These are phyloP conservation scores for Articulospora tetracladia DNA, from an alignment of 495 filamentous ascomycete genomes.

Conservation along the genomic window DNA sequence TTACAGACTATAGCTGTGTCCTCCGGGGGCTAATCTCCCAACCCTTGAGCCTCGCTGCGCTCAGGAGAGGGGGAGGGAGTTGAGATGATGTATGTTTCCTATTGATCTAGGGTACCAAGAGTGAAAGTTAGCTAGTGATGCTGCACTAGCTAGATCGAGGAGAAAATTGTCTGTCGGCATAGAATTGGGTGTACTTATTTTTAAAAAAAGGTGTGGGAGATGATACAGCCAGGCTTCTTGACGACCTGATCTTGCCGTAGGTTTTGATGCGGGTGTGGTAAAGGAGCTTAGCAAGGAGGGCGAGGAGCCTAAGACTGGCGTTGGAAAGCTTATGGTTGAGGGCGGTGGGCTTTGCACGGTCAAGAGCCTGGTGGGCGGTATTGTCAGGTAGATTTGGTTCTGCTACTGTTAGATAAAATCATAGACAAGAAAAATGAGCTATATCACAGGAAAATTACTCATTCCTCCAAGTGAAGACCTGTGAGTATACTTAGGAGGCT, in stretches of 20 bases:
- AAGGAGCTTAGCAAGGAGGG: conserved; percentile 56
- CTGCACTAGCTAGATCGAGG: too few relatives aligned
- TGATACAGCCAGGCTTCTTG: conserved; percentile 88
- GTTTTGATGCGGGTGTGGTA: conserved; percentile 63
- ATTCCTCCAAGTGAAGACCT: not conserved
- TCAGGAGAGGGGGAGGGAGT: too few relatives aligned
- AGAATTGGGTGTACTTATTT: conserved; percentile 84
- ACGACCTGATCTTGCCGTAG: conserved; percentile 79
- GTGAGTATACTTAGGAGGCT: not conserved
- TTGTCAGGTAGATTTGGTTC: conserved; percentile 17
- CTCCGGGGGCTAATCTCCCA: too few relatives aligned
- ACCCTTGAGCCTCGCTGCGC: too few relatives aligned
- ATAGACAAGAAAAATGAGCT: not conserved
- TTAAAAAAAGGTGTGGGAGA: conserved; percentile 95
- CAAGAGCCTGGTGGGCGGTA: conserved; percentile 45
- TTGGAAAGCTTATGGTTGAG: conserved; percentile 70
- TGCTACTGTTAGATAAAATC: not conserved
- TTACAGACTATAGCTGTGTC: too few relatives aligned
- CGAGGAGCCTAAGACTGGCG: conserved; percentile 49
- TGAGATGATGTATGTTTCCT: too few relatives aligned
- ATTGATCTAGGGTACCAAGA: too few relatives aligned
- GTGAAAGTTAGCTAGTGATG: too few relatives aligned
- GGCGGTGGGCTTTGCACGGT: conserved; percentile 74
- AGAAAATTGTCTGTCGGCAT: too few relatives aligned
- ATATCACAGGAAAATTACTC: not conserved